Evolutionary conservation across 2,329 filamentous ascomycete species (phyloP).

Genomic region (Aspergillus chevalieri): DNA sequence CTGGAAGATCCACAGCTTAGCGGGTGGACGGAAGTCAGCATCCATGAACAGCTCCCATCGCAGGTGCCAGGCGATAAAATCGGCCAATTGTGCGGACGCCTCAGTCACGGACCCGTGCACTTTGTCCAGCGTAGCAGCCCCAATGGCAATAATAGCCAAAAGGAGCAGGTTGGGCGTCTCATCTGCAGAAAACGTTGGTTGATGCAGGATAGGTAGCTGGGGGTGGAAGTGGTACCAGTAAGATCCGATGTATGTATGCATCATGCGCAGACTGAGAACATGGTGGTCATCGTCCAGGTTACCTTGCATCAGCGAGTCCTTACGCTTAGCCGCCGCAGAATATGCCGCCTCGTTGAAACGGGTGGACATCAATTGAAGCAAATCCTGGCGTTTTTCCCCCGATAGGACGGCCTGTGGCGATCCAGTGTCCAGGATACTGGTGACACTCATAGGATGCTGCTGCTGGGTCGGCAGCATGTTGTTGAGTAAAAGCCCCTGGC

Average conservation of each 20-base stretch:
- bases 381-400: slow-evolving; percentile 76
- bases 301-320: slow-evolving; percentile 71
- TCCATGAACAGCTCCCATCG: slow-evolving; percentile 96
- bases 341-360: slow-evolving; percentile 77
- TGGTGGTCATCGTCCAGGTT: slow-evolving; percentile 60
- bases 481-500: slow-evolving; percentile 41
- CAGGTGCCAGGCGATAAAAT: slow-evolving; percentile 88
- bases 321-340: slow-evolving; percentile 65
- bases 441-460: slow-evolving; percentile 84
- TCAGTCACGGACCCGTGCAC: slow-evolving; percentile 68
- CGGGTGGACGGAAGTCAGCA: slow-evolving; percentile 78
- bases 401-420: slow-evolving; percentile 75
- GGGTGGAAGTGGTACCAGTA: slow-evolving; percentile 96
- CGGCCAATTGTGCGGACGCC: slow-evolving; percentile 74
- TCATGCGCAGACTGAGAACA: slow-evolving; percentile 79
- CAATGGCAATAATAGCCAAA: slow-evolving; percentile 85
- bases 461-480: slow-evolving; percentile 53
- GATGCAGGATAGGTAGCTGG: slow-evolving; percentile 89
- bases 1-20: slow-evolving; percentile 95
- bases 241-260: slow-evolving; percentile 87
- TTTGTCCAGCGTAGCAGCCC: slow-evolving; percentile 82
- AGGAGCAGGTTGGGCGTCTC: slow-evolving; percentile 78
- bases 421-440: slow-evolving; percentile 72
- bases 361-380: slow-evolving; percentile 73
- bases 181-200: slow-evolving; percentile 85